These are phyloP conservation scores for Tirmania nivea DNA, from an alignment of 495 filamentous ascomycete genomes.

Conservation along the genomic window DNA sequence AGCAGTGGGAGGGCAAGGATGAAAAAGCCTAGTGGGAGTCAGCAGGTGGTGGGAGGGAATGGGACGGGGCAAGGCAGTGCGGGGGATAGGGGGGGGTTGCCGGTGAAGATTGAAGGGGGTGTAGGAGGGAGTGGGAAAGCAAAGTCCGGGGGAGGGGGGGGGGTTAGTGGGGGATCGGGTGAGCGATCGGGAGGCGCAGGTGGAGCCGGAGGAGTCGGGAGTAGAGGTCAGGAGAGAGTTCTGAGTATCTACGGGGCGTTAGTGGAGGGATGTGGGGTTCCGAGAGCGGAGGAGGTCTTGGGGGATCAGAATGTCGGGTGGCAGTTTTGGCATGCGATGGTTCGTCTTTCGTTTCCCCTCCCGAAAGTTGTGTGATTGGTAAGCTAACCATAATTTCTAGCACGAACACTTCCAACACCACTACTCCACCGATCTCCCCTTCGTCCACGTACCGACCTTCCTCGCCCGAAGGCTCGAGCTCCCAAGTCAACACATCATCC, in stretches of 20 bases:
- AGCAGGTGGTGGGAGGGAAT: background rate
- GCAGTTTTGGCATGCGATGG: constrained; percentile 12
- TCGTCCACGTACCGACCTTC: constrained; percentile 60
- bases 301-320: constrained; percentile 5
- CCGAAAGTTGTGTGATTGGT: background rate
- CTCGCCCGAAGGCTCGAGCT: constrained; percentile 32
- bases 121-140: constrained; percentile 32
- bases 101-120: constrained; percentile 21
- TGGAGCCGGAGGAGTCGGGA: constrained; percentile 23
- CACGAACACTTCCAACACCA: constrained; percentile 68
- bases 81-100: background rate
- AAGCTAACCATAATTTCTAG: constrained; percentile 20
- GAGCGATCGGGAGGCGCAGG: no score
- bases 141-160: constrained; percentile 27
- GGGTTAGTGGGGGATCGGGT: constrained; percentile 22
- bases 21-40: background rate
- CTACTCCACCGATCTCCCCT: constrained; percentile 62
- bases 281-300: constrained; percentile 4
- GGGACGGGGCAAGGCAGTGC: background rate
- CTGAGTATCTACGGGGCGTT: background rate
- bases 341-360: background rate
- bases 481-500: constrained; percentile 8
- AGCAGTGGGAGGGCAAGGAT: background rate
- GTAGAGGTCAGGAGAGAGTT: constrained; percentile 19
- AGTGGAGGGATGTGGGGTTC: constrained; percentile 26